Evolutionary conservation across 2,329 filamentous ascomycete genomes (phyloP).

Genomic region (Neospermospora avenae): DNA sequence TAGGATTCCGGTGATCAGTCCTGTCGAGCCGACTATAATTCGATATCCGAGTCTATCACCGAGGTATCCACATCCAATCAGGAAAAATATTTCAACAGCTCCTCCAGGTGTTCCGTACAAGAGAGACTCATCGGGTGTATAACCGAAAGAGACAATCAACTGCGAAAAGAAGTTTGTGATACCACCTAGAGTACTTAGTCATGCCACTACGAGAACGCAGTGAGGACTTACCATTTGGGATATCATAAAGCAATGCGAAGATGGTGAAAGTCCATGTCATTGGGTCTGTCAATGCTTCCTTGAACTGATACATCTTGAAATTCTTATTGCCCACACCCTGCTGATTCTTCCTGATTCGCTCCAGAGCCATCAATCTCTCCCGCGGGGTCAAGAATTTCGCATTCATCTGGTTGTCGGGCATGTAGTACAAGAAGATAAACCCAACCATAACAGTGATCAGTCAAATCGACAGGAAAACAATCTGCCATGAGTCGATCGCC

Average conservation of each 20-base stretch:
- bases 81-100: slow-evolving; percentile 29
- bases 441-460: slow-evolving; percentile 42
- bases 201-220: not conserved
- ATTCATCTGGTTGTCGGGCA: slow-evolving; percentile 43
- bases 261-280: slow-evolving; percentile 40
- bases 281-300: slow-evolving; percentile 42
- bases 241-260: slow-evolving; percentile 40
- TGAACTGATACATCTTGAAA: slow-evolving; percentile 50
- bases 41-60: slow-evolving; percentile 29
- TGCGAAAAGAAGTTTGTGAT: slow-evolving; percentile 57
- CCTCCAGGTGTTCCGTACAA: slow-evolving; percentile 33
- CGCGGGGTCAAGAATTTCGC: slow-evolving; percentile 43
- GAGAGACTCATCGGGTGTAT: slow-evolving; percentile 32
- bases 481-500: slow-evolving; percentile 55
- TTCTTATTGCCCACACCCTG: slow-evolving; percentile 53
- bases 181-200: slow-evolving; percentile 38
- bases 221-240: slow-evolving; percentile 30
- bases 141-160: slow-evolving; percentile 50
- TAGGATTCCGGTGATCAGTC: slow-evolving; percentile 36
- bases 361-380: slow-evolving; percentile 43
- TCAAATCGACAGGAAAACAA: slow-evolving; percentile 49
- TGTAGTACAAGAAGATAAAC: slow-evolving; percentile 42
- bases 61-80: slow-evolving; percentile 29
- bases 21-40: slow-evolving; percentile 35
- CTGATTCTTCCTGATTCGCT: slow-evolving; percentile 52